phyloP scores from a whole-genome alignment of 345 rosid genomes.

The Rhodamnia rubescens region DNA sequence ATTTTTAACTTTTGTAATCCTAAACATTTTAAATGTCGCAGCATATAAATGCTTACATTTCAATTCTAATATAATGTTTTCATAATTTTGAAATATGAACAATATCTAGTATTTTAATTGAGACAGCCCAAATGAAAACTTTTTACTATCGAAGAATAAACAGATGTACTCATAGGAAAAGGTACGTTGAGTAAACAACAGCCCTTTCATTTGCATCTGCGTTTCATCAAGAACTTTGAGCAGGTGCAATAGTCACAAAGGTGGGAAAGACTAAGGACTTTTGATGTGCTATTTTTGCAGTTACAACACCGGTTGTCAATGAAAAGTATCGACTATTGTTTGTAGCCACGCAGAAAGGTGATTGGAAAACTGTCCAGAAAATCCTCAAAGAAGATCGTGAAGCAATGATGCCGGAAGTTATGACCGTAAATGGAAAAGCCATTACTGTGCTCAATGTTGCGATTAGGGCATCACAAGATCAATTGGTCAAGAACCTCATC shows the following conservation, averaged over 20 bases:
- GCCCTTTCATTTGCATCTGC: neutral
- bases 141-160: neutral
- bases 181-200: neutral
- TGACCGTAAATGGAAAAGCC: neutral
- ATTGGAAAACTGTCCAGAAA: neutral
- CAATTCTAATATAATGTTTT: neutral
- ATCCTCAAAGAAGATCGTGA: accelerated
- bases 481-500: neutral
- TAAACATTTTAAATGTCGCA: neutral
- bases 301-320: neutral
- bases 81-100: neutral
- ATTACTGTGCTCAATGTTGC: neutral
- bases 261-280: neutral
- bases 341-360: neutral
- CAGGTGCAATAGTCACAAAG: neutral
- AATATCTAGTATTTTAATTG: neutral
- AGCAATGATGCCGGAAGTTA: neutral
- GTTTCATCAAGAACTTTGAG: neutral
- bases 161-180: neutral
- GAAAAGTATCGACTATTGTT: neutral
- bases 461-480: neutral
- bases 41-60: neutral
- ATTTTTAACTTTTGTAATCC: neutral
- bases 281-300: neutral
- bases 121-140: neutral